Conservation (phyloP, 495 filamentous ascomycete species). For the Aspergillus asperescens region DNA sequence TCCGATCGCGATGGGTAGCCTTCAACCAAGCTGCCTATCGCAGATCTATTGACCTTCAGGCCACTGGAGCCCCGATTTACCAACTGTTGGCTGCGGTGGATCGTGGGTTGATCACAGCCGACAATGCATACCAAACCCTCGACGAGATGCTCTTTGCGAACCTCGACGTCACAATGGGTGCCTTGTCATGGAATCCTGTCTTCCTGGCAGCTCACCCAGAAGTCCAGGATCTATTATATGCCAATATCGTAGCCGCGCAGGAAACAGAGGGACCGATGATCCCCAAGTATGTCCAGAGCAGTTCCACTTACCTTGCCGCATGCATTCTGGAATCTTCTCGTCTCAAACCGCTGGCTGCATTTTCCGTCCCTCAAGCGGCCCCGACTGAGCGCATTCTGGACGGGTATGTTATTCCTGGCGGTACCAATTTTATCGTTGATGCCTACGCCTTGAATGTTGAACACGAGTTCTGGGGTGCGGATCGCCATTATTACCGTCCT, state of each 20-base stretch:
- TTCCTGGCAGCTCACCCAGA: constrained; percentile 32
- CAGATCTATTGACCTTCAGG: neutral
- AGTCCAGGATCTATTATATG: constrained; percentile 24
- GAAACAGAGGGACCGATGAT: neutral
- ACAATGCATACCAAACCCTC: constrained; percentile 35
- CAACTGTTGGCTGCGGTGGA: constrained; percentile 19
- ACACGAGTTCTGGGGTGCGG: constrained; percentile 32
- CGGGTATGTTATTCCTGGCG: constrained; percentile 23
- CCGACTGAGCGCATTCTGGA: constrained; percentile 27
- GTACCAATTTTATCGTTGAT: constrained; percentile 36
- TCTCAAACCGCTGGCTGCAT: constrained; percentile 31
- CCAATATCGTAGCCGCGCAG: constrained; percentile 13
- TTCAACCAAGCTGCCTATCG: constrained; percentile 17
- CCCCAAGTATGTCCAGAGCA: constrained; percentile 20
- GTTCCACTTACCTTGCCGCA: constrained; percentile 22
- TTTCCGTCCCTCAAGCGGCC: constrained; percentile 31
- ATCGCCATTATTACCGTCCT: constrained; percentile 22
- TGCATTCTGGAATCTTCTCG: constrained; percentile 33
- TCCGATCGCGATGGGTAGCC: constrained; percentile 18
- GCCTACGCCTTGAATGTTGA: constrained; percentile 33
- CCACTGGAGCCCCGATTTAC: constrained; percentile 12
- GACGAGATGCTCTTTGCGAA: constrained; percentile 45
- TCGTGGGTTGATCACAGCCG: constrained; percentile 13
- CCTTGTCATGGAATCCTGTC: constrained; percentile 34
- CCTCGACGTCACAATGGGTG: constrained; percentile 40